A percentile compares a stretch with the other conserved stretches of the same genome.
Evolutionary conservation across 2,329 filamentous ascomycete genomes (phyloP).

Genomic region (Aspergillus japonicus): DNA sequence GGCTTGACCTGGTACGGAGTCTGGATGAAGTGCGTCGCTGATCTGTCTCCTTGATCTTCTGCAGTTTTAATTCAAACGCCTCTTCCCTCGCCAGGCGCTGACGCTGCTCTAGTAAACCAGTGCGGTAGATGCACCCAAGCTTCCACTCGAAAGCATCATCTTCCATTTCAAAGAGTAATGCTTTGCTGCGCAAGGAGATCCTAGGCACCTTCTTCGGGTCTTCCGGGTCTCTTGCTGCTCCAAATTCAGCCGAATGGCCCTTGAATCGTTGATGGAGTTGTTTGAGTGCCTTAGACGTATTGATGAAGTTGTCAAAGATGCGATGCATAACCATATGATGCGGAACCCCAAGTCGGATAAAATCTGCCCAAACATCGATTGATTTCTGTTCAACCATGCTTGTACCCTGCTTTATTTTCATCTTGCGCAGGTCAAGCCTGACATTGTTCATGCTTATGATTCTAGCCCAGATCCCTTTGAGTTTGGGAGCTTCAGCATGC

Average conservation of each 20-base stretch:
- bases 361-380: slow-evolving; percentile 80
- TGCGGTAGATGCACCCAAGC: slow-evolving; percentile 86
- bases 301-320: slow-evolving; percentile 91
- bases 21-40: slow-evolving; percentile 52
- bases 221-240: slow-evolving; percentile 80
- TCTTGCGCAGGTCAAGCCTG: slow-evolving; percentile 76
- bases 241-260: slow-evolving; percentile 83
- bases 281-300: slow-evolving; percentile 79
- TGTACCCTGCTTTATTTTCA: slow-evolving; percentile 65
- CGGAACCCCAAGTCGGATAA: slow-evolving; percentile 82
- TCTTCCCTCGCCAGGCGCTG: slow-evolving; percentile 88
- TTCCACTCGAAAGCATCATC: slow-evolving; percentile 98
- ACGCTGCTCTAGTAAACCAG: slow-evolving; percentile 83
- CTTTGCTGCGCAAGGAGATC: slow-evolving; percentile 76
- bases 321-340: slow-evolving; percentile 87
- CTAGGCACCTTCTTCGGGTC: slow-evolving; percentile 83
- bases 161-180: slow-evolving; percentile 86
- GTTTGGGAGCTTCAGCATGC: slow-evolving; percentile 81
- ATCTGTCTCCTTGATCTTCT: slow-evolving; percentile 72
- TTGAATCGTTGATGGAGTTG: slow-evolving; percentile 93
- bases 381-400: slow-evolving; percentile 70
- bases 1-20: slow-evolving; percentile 54
- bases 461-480: slow-evolving; percentile 81
- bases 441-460: slow-evolving; percentile 79
- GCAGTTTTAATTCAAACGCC: slow-evolving; percentile 82